Conservation (phyloP, 208 protist genomes). For the Leishmania mexicana region DNA sequence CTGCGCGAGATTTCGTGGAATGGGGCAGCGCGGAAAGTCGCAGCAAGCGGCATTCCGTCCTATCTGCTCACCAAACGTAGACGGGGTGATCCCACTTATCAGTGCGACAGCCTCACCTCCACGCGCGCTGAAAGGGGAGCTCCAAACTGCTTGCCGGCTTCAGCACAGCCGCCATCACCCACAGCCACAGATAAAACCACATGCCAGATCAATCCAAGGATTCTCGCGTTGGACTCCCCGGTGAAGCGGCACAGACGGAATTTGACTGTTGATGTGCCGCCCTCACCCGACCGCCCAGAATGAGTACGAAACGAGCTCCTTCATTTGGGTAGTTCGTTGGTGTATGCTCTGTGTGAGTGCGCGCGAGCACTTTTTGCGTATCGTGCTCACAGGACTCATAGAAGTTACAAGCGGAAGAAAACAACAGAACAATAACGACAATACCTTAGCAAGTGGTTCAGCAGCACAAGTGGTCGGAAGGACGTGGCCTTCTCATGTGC, state of each 20-base stretch:
- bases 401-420: background rate
- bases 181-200: slow-evolving; percentile 8
- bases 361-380: background rate
- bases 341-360: background rate
- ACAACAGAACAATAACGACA: background rate
- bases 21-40: slow-evolving; percentile 5
- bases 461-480: background rate
- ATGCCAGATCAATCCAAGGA: slow-evolving; percentile 9
- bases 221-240: slow-evolving; percentile 43
- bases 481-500: background rate
- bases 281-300: slow-evolving; percentile 37
- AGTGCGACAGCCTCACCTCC: background rate
- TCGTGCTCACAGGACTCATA: background rate
- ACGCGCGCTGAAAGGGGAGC: background rate
- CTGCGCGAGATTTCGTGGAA: slow-evolving; percentile 33
- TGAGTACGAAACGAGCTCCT: background rate
- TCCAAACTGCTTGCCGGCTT: background rate
- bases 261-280: slow-evolving; percentile 26
- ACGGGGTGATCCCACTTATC: background rate
- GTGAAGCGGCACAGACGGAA: slow-evolving; percentile 36
- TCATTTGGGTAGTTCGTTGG: background rate
- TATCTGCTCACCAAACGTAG: slow-evolving; percentile 46
- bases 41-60: slow-evolving; percentile 32
- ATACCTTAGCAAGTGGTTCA: background rate
- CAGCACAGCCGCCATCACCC: background rate